Evolutionary conservation across 257 asterid species (phyloP).

Genomic region (Solanum neorickii): DNA sequence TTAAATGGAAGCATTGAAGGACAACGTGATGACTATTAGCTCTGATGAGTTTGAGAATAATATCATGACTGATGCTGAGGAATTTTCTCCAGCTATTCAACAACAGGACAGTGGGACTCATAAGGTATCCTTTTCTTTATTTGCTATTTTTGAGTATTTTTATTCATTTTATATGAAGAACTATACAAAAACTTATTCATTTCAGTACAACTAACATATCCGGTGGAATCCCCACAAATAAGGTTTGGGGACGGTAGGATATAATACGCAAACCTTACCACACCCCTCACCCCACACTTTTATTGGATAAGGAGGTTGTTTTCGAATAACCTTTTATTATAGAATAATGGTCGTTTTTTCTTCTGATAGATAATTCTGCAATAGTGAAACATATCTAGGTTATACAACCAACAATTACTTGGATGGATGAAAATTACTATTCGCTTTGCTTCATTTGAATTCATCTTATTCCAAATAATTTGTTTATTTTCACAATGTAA

Average conservation of each 20-base stretch:
- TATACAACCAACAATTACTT: background rate
- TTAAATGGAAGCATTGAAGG: background rate
- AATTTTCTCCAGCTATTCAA: background rate
- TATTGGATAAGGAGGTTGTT: background rate
- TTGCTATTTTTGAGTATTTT: background rate
- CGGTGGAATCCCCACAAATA: background rate
- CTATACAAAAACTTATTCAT: background rate
- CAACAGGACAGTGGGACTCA: background rate
- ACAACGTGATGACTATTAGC: background rate
- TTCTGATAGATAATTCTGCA: background rate
- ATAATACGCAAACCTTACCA: background rate
- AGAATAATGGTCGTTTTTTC: background rate
- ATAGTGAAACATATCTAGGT: background rate
- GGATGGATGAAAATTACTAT: background rate
- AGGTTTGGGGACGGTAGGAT: background rate
- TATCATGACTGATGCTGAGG: background rate
- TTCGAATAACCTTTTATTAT: background rate
- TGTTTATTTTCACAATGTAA: background rate
- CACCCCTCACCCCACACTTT: accelerated
- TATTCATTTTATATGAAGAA: background rate
- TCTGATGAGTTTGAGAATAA: background rate
- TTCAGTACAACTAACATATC: background rate
- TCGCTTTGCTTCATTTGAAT: background rate
- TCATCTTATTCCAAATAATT: background rate
- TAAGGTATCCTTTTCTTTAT: background rate